These are phyloP conservation scores for Limnanthes douglasii DNA, from an alignment of 345 rosid species.

Conservation along the genomic window DNA sequence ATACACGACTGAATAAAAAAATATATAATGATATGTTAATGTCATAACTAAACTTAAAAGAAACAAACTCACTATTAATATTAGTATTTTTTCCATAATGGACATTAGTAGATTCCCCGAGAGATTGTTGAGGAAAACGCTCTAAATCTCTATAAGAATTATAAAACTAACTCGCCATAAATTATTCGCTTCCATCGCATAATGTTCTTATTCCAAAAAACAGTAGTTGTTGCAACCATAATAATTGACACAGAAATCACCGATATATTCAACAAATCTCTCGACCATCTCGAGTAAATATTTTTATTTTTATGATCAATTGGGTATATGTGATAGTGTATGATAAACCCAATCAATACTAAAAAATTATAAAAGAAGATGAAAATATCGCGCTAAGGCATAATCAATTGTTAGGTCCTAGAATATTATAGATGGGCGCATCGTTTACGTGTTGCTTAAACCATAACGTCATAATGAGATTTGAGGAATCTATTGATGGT, in stretches of 20 bases:
- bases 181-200: constrained; percentile 18
- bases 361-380: constrained; percentile 52
- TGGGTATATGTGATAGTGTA: constrained; percentile 38
- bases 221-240: constrained; percentile 25
- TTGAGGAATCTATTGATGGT: constrained; percentile 7
- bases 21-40: background rate
- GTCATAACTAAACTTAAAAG: background rate
- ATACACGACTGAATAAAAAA: constrained; percentile 4
- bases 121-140: constrained; percentile 37
- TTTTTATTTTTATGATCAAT: constrained; percentile 22
- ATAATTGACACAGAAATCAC: constrained; percentile 29
- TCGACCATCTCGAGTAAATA: constrained; percentile 13
- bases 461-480: constrained; percentile 22
- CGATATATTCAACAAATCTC: constrained; percentile 21
- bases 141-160: constrained; percentile 30
- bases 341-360: constrained; percentile 35
- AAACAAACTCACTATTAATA: constrained; percentile 39
- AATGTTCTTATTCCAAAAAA: constrained; percentile 45
- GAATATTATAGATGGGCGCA: constrained; percentile 30
- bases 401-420: constrained; percentile 67
- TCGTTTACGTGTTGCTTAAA: constrained; percentile 47
- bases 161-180: constrained; percentile 12
- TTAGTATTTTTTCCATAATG: constrained; percentile 54
- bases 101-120: constrained; percentile 28
- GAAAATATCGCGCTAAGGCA: constrained; percentile 54